These are phyloP conservation scores for Chrysoporthe deuterocubensis DNA, from an alignment of 2,329 filamentous ascomycete species.

Conservation along the genomic window DNA sequence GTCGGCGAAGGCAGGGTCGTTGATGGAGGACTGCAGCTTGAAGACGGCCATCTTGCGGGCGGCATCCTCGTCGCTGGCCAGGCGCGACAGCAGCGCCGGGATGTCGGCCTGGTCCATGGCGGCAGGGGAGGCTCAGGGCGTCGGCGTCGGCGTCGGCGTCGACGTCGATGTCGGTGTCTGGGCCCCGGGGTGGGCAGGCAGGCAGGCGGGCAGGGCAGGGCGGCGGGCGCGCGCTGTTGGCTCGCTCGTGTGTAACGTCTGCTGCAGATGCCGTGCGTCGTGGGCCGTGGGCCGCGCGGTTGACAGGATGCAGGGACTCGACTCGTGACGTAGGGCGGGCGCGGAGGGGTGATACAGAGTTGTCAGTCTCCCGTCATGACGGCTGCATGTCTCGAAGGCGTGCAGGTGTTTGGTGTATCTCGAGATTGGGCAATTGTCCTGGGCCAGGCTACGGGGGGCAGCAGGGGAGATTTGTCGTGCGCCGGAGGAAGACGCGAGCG, in stretches of 20 bases:
- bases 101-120: slow-evolving; percentile 70
- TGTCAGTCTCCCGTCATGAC: slow-evolving; percentile 22
- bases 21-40: slow-evolving; percentile 93
- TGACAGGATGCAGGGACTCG: slow-evolving; percentile 23
- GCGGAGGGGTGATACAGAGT: slow-evolving; percentile 21
- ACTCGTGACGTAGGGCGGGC: slow-evolving; percentile 21
- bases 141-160: not conserved
- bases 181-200: not conserved
- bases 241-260: slow-evolving; percentile 24
- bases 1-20: slow-evolving; percentile 94
- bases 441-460: not conserved
- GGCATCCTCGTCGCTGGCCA: slow-evolving; percentile 78
- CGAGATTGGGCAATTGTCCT: slow-evolving; percentile 4
- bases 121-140: slow-evolving; percentile 11
- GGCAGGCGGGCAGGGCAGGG: slow-evolving; percentile 6
- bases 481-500: not conserved
- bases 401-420: slow-evolving; percentile 23
- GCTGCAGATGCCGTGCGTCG: not conserved
- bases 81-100: slow-evolving; percentile 65
- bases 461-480: slow-evolving; percentile 4
- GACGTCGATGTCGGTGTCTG: not conserved
- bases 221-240: slow-evolving; percentile 16
- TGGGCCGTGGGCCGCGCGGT: not conserved
- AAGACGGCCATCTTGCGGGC: slow-evolving; percentile 98
- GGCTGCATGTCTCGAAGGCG: slow-evolving; percentile 27